Conservation (phyloP, 2,329 filamentous ascomycete species). For the Xylariales sp. region DNA sequence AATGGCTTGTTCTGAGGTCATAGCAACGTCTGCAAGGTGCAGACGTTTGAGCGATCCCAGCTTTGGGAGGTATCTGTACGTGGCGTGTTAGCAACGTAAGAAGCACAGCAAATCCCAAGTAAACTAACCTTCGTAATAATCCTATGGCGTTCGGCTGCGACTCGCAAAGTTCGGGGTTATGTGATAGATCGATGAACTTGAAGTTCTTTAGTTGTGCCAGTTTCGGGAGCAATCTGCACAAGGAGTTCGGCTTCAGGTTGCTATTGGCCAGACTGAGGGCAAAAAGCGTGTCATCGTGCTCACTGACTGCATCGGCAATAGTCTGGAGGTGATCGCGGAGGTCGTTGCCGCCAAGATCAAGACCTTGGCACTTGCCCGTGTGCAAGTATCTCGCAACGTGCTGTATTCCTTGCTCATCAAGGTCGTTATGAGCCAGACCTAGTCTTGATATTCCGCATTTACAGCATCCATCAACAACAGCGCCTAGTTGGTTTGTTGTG, state of each 20-base stretch:
- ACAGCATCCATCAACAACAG: constrained; percentile 77
- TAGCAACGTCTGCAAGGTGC: constrained; percentile 78
- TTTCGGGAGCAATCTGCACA: constrained; percentile 72
- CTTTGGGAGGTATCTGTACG: constrained; percentile 66
- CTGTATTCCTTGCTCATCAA: constrained; percentile 68
- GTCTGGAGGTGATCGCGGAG: constrained; percentile 50
- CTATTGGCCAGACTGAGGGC: constrained; percentile 85
- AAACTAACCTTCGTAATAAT: constrained; percentile 65
- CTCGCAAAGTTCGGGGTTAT: constrained; percentile 79
- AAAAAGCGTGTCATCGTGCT: constrained; percentile 57
- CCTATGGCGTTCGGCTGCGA: constrained; percentile 68
- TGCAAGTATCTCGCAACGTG: constrained; percentile 75
- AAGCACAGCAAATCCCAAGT: constrained; percentile 9
- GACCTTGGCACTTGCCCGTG: constrained; percentile 74
- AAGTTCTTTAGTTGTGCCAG: constrained; percentile 67
- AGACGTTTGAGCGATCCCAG: constrained; percentile 75
- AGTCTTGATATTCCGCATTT: constrained; percentile 73
- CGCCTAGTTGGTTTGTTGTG: constrained; percentile 64
- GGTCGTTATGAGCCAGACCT: constrained; percentile 76
- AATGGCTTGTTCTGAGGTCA: constrained; percentile 85
- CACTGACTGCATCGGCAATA: constrained; percentile 47
- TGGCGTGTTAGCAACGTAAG: background rate
- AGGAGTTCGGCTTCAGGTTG: constrained; percentile 66
- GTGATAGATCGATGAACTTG: constrained; percentile 86
- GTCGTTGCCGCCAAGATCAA: constrained; percentile 87